Evolutionary conservation across 208 protist genomes (phyloP), one percentile per base, ranked within the genome.

Genomic region (Trypanosoma congolense): DNA sequence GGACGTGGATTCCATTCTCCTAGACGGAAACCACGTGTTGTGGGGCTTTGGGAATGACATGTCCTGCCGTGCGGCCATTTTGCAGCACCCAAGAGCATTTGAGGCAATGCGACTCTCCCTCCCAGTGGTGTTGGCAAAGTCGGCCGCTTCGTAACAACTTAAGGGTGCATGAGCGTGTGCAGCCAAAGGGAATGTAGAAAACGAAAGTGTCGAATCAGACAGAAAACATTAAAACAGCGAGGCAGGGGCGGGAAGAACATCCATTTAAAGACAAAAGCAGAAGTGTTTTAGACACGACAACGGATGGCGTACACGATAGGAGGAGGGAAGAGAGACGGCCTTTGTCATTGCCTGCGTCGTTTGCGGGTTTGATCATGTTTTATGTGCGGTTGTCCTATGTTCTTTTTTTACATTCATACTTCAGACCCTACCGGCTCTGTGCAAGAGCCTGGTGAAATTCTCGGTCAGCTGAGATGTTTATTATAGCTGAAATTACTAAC

Each of bases 11-110:
- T 77, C 61, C 10, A 81, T 95, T 48, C 65, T 92, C 12, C 56
- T 84, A 14, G 71, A 78, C 26, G 88, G 80, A 21, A 95, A 91
- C 56, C 46, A 61, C 9, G 73, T 79, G 21, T 56, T 95, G 33
- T 95, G 88, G 88, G 83, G 83, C 14, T 75, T 95, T 35, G 88
- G 88, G 24, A 87, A 91, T 56, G 72, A 87, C 35, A 50, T 77
- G 16, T 44, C 56, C 22, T 87, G 69, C 31, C 71, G 88, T 25
- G 69, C 66, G 4, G 65, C 79, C 33, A 87, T 95, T 57, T 60
- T 95, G 9, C 63, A 84, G 33, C 70, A 95, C 50, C 72, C 83
- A 22, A 66, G 74, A 14, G 69, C 77, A 49, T 72, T 63, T 16
- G 73, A 91, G 19, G 88, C 71, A 12, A 61, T 95, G 26, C 78